Base-by-base conservation (phyloP, 495 filamentous ascomycete species). In the Bryoglossum gracile region DNA sequence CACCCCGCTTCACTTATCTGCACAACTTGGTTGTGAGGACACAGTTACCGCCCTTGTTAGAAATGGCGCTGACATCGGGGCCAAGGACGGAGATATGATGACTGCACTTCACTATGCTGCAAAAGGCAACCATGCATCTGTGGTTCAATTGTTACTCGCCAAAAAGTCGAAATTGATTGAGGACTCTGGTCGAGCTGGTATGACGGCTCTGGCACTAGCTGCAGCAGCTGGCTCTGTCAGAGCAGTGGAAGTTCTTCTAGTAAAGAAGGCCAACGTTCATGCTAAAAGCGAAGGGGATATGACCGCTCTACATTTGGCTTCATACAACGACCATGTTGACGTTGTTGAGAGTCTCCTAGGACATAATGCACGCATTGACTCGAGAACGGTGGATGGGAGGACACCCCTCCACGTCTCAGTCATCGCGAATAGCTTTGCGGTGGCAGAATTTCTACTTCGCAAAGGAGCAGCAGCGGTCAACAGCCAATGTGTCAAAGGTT, bases 131-230 rank as follows among this genome's bases (percentile, higher is more conserved):
- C 48, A 43, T 36, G 8, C 11, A 3, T 11, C 6, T 6, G 19
- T 50, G 19, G 37, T 35, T 8, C 17, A 50, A 17, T 19, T 43
- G 2, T 38, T 67, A 3, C 10, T 68, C 22, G 30, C 50, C 16
- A 48, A 59, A 8, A 62, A 63, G 8, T n/a, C n/a, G n/a, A n/a
- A n/a, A n/a, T n/a, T n/a, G 11, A 37, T 50, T 17, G 39, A 50
- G 11, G 38, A 22, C 3, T 16, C 36, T 30, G 48, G 48, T 9
- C 9, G 24, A 17, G 58, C 64, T 47, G 58, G 56, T 19, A 67
- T 61, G 55, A 69, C 69, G 5, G 67, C 71, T 9, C 58, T 75
- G 9, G 63, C 68, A 17, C 68, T 62, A 35, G 73, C 73, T 8
- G 65, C 69, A n/a, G 64, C 62, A 25, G 45, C 55, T 3, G 70